Evolutionary conservation across 768 basidiomycete genomes (phyloP).

Genomic region (Kwoniella sp.): DNA sequence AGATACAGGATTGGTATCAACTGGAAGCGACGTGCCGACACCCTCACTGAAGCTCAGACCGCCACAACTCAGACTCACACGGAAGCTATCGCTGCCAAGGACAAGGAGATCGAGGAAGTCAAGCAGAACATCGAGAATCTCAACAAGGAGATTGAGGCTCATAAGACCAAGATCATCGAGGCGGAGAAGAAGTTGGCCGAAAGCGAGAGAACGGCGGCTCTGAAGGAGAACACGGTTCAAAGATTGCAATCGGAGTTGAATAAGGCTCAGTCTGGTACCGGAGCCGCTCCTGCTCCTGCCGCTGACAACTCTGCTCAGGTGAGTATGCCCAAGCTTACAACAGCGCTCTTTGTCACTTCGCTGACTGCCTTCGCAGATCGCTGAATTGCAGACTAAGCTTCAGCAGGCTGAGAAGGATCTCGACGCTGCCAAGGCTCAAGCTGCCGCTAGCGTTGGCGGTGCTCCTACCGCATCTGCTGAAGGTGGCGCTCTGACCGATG

Average conservation of each 20-base stretch:
- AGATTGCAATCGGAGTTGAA: conserved; percentile 41
- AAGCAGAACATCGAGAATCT: conserved; percentile 18
- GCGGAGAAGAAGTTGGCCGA: conserved; percentile 37
- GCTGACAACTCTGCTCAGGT: conserved; percentile 30
- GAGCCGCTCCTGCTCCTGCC: conserved; percentile 1
- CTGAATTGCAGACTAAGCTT: conserved; percentile 30
- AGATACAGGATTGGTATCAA: conserved; percentile 40
- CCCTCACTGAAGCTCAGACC: conserved; percentile 24
- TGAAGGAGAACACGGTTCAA: conserved; percentile 41
- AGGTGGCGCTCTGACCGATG: conserved; percentile 6
- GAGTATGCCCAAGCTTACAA: conserved; percentile 21
- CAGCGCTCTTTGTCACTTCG: neutral
- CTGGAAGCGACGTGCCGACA: conserved; percentile 34
- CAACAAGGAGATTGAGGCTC: conserved; percentile 28
- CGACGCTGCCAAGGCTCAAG: conserved; percentile 34
- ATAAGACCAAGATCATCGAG: conserved; percentile 33
- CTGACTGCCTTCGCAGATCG: conserved; percentile 28
- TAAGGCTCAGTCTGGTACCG: conserved; percentile 19
- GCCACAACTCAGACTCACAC: conserved; percentile 12
- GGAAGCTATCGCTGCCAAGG: conserved; percentile 34
- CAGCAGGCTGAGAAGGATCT: conserved; percentile 39
- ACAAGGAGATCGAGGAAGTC: conserved; percentile 33
- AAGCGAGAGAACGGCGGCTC: conserved; percentile 15
- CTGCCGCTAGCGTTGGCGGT: conserved; percentile 4
- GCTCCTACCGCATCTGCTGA: conserved; percentile 8